Conservation (phyloP, 257 asterid genomes). For the Nicotiana noctiflora region DNA sequence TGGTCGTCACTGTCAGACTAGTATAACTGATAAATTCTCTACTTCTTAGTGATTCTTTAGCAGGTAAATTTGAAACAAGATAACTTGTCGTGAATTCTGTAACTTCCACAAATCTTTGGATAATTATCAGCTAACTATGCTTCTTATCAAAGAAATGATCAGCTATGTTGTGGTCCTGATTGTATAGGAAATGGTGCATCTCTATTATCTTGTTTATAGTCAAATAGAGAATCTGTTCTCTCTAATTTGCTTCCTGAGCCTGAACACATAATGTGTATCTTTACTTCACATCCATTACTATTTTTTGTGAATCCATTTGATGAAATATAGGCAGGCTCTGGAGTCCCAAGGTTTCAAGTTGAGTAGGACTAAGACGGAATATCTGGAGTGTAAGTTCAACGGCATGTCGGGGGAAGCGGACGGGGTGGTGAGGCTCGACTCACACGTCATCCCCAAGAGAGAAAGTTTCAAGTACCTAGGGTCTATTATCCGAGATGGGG, state of each 20-base stretch:
- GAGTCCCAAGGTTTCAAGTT: too few species aligned
- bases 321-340: neutral
- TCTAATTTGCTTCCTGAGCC: neutral
- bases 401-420: too few species aligned
- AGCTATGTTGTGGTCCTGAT: neutral
- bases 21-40: neutral
- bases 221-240: neutral
- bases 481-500: too few species aligned
- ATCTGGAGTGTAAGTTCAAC: too few species aligned
- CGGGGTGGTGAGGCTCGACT: too few species aligned
- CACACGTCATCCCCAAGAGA: too few species aligned
- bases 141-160: neutral
- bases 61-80: neutral
- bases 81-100: neutral
- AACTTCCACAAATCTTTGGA: neutral
- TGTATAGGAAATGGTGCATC: neutral
- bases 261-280: neutral
- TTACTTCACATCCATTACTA: neutral
- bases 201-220: neutral
- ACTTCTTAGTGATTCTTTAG: neutral
- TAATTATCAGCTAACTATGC: neutral
- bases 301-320: neutral
- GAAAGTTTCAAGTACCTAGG: too few species aligned
- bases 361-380: too few species aligned
- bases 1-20: neutral